Conservation (phyloP, 345 rosid genomes). For the Geranium brycei region DNA sequence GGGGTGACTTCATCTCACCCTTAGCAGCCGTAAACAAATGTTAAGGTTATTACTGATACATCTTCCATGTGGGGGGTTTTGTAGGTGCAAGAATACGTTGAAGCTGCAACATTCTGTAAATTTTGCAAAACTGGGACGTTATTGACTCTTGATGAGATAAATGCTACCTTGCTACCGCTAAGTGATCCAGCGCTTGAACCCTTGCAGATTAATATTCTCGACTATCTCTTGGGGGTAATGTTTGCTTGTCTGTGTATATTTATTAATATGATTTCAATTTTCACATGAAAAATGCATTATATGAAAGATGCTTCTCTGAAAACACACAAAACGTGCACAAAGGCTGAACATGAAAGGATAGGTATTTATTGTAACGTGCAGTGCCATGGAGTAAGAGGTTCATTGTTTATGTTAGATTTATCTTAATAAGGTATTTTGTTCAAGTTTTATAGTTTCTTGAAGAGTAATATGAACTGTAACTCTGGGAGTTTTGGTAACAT, state of each 20-base stretch:
- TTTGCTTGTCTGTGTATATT: neutral
- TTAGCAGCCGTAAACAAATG: neutral
- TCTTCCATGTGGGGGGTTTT: slow-evolving; percentile 9
- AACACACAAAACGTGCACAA: no score
- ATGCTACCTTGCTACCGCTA: slow-evolving; percentile 45
- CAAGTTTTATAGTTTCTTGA: no score
- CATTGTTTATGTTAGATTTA: no score
- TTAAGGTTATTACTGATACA: slow-evolving; percentile 2
- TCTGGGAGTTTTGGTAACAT: no score
- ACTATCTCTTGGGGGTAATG: slow-evolving; percentile 81
- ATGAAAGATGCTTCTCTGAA: no score
- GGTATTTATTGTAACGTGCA: no score
- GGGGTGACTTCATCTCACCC: slow-evolving; percentile 40
- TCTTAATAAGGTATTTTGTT: no score
- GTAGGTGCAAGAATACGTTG: slow-evolving; percentile 90
- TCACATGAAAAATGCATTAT: no score
- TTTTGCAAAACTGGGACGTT: slow-evolving; percentile 66
- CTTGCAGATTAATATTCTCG: slow-evolving; percentile 74
- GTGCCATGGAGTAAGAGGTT: no score
- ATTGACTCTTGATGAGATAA: slow-evolving; percentile 62
- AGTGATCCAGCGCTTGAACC: slow-evolving; percentile 63
- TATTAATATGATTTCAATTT: no score
- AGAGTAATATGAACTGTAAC: no score
- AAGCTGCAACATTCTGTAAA: slow-evolving; percentile 81
- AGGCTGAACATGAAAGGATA: no score